Evolutionary conservation across 2,329 filamentous ascomycete genomes (phyloP).

Genomic region (Cercospora canescens): DNA sequence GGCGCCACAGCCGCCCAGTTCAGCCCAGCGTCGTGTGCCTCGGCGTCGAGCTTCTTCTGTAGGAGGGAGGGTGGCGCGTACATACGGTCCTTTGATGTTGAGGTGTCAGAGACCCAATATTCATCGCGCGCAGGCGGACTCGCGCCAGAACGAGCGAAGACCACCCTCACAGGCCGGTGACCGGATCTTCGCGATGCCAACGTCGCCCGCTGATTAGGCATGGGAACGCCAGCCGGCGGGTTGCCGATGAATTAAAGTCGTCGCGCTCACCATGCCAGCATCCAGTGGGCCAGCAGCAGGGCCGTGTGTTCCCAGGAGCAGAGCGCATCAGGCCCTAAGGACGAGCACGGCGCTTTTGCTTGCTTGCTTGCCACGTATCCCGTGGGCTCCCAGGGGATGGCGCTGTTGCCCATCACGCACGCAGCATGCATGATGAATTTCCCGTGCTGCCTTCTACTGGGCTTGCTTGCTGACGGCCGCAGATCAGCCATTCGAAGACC

Average conservation of each 20-base stretch:
- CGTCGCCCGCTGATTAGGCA: not conserved
- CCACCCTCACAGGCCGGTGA: not conserved
- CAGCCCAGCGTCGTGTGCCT: not conserved
- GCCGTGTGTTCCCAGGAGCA: not conserved
- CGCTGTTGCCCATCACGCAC: not conserved
- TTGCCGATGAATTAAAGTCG: not conserved
- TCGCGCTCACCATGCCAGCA: not conserved
- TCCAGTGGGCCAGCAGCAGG: not conserved
- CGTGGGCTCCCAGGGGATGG: not conserved
- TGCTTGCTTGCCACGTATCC: not conserved
- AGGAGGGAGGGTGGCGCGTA: not conserved
- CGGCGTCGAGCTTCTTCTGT: not conserved
- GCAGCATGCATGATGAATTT: not conserved
- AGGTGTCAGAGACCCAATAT: not conserved
- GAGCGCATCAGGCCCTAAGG: not conserved
- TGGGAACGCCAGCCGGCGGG: not conserved
- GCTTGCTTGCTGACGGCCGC: not conserved
- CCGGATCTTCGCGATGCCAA: not conserved
- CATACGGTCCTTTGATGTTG: not conserved
- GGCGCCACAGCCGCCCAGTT: constrained; percentile 6
- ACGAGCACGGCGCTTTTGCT: not conserved
- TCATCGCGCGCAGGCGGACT: not conserved
- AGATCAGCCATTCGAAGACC: not conserved
- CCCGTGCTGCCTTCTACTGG: not conserved
- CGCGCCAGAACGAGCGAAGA: not conserved